Base-by-base conservation (phyloP, 345 rosid species). In the Stellera chamaejasme region DNA sequence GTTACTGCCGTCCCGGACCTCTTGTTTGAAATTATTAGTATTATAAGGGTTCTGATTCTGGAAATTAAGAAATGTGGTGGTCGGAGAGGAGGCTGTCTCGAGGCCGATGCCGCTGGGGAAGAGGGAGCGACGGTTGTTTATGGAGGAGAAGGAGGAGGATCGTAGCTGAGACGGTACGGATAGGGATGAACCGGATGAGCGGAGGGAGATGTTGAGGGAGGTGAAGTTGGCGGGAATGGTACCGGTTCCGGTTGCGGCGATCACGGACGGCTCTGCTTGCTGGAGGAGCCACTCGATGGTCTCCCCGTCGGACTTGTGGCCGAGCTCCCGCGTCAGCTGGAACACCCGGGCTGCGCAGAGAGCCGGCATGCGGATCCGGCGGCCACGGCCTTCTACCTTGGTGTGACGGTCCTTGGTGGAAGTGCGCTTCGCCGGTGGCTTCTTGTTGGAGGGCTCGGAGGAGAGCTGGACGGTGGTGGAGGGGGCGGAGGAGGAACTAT, bases 341-440 rank as follows among this genome's bases (percentile, higher is more conserved):
- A 91, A 91, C 66, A 91, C 96, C 81, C 98, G 80, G 68, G 98
- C 98, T n/a, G 98, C 98, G 52, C 98, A 91, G 43, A 91, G 81
- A n/a, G 98, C 98, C 0, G 98, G 98, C 98, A 91, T 91, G 69
- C 98, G 86, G 75, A 91, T 91, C 64, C 98, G 77, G 26, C 98
- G 79, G 13, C 98, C 98, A 54, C 98, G 84, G 14, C 98, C 98
- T 32, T 91, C 96, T 11, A 91, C 98, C 64, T 92, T 92, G 0
- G 98, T 92, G 73, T 92, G 98, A 5, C 98, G 81, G 66, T 92
- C 98, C 58, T 92, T 92, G 7, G 99, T 84, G 0, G 96, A 92
- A 2, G 96, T 81, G 41, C 97, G 69, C 69, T 92, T 92, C 0
- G 94, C 84, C 11, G 89, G 81, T 0, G 84, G 77, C 55, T 88